These are phyloP conservation scores for Coprinellus aureogranulatus DNA, from an alignment of 768 basidiomycete species.

Conservation along the genomic window DNA sequence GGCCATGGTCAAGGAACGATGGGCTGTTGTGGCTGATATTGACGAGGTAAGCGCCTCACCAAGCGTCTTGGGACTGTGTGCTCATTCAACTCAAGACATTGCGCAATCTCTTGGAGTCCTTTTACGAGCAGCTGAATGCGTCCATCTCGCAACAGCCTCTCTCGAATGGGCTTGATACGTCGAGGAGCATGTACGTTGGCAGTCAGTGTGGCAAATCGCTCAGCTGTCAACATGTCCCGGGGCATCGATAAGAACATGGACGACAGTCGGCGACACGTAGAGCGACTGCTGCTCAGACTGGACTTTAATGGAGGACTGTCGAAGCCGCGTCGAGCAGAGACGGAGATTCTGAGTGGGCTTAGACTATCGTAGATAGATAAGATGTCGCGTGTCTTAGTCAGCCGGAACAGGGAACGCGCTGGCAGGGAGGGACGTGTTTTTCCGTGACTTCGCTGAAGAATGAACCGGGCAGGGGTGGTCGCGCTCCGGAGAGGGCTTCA, in stretches of 20 bases:
- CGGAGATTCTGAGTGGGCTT: constrained; percentile 47
- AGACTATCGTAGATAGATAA: constrained; percentile 22
- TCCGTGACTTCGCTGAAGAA: background rate
- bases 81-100: constrained; percentile 50
- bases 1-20: constrained; percentile 68
- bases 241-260: constrained; percentile 55
- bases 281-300: constrained; percentile 74
- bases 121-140: constrained; percentile 76
- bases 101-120: constrained; percentile 62
- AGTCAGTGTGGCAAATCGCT: constrained; percentile 52
- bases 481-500: background rate
- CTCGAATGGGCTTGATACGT: constrained; percentile 58
- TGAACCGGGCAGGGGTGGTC: constrained; percentile 1
- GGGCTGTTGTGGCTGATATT: constrained; percentile 67
- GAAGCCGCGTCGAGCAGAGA: constrained; percentile 33
- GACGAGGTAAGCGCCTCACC: constrained; percentile 57
- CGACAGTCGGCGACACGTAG: constrained; percentile 75
- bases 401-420: background rate
- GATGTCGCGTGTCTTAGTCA: background rate
- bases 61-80: background rate
- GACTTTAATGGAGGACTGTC: constrained; percentile 85
- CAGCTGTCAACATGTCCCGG: constrained; percentile 51
- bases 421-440: constrained; percentile 1
- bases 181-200: constrained; percentile 69
- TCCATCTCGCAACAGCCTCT: constrained; percentile 78